Conservation (phyloP, 2,329 filamentous ascomycete species). For the Diaporthe ampelina region DNA sequence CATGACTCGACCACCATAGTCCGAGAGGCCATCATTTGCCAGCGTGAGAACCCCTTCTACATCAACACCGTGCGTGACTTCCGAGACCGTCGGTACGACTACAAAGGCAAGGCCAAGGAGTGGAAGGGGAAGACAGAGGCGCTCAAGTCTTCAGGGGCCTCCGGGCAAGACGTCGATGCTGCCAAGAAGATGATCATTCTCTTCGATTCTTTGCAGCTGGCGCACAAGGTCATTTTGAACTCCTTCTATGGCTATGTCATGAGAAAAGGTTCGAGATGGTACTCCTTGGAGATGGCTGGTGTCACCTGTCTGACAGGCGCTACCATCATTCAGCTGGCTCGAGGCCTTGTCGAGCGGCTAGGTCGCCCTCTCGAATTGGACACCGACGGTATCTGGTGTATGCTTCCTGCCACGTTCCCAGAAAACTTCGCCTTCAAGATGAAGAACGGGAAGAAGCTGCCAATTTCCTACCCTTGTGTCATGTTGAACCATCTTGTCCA, state of each 20-base stretch:
- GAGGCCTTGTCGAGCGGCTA: constrained; percentile 92
- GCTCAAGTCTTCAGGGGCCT: constrained; percentile 85
- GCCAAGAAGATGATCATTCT: constrained; percentile 99
- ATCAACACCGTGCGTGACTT: constrained; percentile 97
- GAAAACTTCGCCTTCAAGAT: constrained; percentile 96
- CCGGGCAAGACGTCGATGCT: constrained; percentile 83
- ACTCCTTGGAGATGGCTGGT: constrained; percentile 99
- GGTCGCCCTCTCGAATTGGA: constrained; percentile 94
- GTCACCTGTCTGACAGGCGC: constrained; percentile 98
- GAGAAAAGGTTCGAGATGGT: constrained; percentile 98
- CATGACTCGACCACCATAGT: constrained; percentile 94
- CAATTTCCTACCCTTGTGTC: constrained; percentile 98
- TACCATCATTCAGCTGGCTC: constrained; percentile 95
- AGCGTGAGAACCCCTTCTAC: constrained; percentile 98
- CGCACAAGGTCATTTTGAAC: constrained; percentile 99
- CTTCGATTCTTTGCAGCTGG: constrained; percentile 95
- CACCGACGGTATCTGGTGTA: constrained; percentile 99
- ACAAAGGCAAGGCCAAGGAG: constrained; percentile 97
- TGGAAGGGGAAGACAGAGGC: constrained; percentile 98
- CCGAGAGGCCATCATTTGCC: constrained; percentile 97
- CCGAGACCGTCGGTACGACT: constrained; percentile 96
- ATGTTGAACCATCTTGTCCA: constrained; percentile 99
- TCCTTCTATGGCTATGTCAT: constrained; percentile 99
- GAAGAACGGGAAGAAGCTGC: constrained; percentile 94
- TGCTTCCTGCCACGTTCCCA: constrained; percentile 94